Percentiles rank a stretch among this genome's conserved stretches.
These are phyloP conservation scores for Sporothrix brasiliensis DNA, from an alignment of 2,329 filamentous ascomycete species.

Conservation along the genomic window DNA sequence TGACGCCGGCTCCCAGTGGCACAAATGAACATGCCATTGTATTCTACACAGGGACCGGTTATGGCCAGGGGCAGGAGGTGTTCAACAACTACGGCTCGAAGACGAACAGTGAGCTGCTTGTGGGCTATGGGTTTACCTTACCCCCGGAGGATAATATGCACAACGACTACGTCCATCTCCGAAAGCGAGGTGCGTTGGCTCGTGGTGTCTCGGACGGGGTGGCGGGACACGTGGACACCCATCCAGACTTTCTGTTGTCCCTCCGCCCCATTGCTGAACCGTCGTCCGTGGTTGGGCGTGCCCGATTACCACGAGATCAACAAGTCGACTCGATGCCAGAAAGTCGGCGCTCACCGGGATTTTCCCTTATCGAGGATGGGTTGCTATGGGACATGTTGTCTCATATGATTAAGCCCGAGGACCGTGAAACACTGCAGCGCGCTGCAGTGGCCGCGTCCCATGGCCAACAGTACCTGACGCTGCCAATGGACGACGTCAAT, in stretches of 20 bases:
- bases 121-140: conserved; percentile 66
- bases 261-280: conserved; percentile 51
- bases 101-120: conserved; percentile 70
- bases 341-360: not conserved
- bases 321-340: not conserved
- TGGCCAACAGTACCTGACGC: not conserved
- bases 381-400: conserved; percentile 56
- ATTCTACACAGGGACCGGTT: conserved; percentile 49
- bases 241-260: conserved; percentile 56
- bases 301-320: not conserved
- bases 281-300: not conserved
- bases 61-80: conserved; percentile 58
- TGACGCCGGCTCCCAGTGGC: not conserved
- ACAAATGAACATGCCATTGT: conserved; percentile 39
- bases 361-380: conserved; percentile 51
- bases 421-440: conserved; percentile 37
- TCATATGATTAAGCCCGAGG: conserved; percentile 40
- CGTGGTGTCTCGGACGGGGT: conserved; percentile 4
- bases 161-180: conserved; percentile 63
- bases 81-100: conserved; percentile 75
- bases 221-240: conserved; percentile 23
- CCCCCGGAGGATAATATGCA: conserved; percentile 53
- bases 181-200: conserved; percentile 46
- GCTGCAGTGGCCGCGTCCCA: not conserved
- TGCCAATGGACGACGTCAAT: not conserved